Conservation (phyloP, 2,329 filamentous ascomycete genomes). For the Fusarium nisikadoi region DNA sequence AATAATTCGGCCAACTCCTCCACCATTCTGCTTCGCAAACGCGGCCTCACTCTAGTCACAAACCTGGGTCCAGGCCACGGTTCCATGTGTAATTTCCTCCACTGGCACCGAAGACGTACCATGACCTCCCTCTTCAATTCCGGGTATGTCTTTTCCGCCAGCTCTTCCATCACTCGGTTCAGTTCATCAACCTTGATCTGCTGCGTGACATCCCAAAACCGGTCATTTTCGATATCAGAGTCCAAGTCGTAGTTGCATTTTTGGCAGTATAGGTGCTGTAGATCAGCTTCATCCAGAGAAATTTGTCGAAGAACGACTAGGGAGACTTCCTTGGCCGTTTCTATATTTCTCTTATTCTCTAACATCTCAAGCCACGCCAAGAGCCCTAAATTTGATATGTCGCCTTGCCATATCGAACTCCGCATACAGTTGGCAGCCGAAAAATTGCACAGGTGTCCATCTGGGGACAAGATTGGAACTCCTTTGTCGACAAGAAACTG, state of each 20-base stretch:
- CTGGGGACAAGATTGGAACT: not conserved
- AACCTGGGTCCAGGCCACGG: no score
- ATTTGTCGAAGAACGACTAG: not conserved
- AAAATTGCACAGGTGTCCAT: not conserved
- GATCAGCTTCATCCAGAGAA: not conserved
- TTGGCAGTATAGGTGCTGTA: not conserved
- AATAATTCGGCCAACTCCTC: not conserved
- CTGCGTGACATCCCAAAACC: not conserved
- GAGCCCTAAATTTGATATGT: not conserved
- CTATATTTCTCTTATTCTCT: not conserved
- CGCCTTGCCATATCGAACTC: no score
- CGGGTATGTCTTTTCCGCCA: not conserved
- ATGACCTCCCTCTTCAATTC: conserved; percentile 1
- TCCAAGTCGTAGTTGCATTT: rapidly evolving
- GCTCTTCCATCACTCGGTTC: not conserved
- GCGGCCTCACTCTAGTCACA: no score
- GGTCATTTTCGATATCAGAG: not conserved
- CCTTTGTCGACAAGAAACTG: not conserved
- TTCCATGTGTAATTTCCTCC: not conserved
- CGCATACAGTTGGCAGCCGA: not conserved
- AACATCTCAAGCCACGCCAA: not conserved
- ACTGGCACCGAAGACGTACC: not conserved
- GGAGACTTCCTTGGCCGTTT: not conserved
- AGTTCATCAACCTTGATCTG: not conserved
- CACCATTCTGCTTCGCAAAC: no score